Evolutionary conservation across 1,284 basidiomycete genomes (phyloP).

Genomic region (Naganishia cerealis): DNA sequence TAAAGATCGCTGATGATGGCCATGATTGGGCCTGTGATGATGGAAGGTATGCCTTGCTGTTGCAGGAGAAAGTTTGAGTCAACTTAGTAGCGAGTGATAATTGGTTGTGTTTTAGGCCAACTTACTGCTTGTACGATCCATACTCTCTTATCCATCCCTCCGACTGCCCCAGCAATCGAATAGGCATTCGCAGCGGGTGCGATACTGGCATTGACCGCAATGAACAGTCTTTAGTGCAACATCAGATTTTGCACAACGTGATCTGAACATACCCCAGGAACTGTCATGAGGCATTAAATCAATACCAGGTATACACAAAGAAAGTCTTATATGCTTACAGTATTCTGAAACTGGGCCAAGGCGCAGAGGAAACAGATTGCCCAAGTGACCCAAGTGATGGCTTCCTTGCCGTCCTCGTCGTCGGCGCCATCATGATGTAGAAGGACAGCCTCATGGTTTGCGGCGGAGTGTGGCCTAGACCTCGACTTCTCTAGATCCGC

Average conservation of each 20-base stretch:
- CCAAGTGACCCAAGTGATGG: slow-evolving; percentile 11
- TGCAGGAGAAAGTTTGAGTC: neutral
- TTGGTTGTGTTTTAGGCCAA: neutral
- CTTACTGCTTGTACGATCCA: slow-evolving; percentile 28
- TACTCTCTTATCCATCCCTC: slow-evolving; percentile 16
- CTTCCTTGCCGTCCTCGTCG: slow-evolving; percentile 3
- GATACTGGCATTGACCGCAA: neutral
- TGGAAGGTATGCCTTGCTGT: slow-evolving; percentile 25
- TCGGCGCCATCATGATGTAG: slow-evolving; percentile 11
- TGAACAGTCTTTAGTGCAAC: neutral
- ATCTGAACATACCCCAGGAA: slow-evolving; percentile 13
- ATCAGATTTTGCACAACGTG: neutral
- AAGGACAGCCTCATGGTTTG: slow-evolving; percentile 12
- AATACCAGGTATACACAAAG: neutral
- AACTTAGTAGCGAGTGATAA: neutral
- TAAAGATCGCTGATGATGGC: slow-evolving; percentile 22
- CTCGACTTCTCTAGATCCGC: neutral
- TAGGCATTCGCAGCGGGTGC: slow-evolving; percentile 24
- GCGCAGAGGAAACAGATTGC: slow-evolving; percentile 16
- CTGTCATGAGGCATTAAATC: neutral
- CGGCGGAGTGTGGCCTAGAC: slow-evolving; percentile 6
- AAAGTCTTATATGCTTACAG: neutral
- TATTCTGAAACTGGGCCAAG: slow-evolving; percentile 18
- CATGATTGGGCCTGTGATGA: slow-evolving; percentile 26
- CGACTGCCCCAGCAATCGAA: slow-evolving; percentile 19